These are phyloP conservation scores for Alternaria hordeiaustralica DNA, from an alignment of 2,329 filamentous ascomycete genomes.

Conservation along the genomic window DNA sequence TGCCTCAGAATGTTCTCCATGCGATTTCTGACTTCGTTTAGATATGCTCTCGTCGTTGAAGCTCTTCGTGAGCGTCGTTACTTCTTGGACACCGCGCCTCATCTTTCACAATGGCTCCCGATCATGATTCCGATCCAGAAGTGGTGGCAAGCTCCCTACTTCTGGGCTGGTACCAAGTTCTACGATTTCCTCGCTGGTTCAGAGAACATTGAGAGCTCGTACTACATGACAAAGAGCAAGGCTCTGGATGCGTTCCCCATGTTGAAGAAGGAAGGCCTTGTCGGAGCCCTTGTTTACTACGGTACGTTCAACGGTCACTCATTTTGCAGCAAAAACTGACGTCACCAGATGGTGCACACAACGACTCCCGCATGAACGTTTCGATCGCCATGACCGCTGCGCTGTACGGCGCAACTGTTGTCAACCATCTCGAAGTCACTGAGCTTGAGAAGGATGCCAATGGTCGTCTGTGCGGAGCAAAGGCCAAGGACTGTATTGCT, in stretches of 20 bases:
- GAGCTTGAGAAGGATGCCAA: conserved; percentile 74
- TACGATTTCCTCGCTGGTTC: conserved; percentile 86
- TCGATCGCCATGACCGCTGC: conserved; percentile 87
- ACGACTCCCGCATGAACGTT: conserved; percentile 92
- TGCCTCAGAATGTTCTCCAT: background rate
- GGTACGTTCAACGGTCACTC: conserved; percentile 51
- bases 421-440: conserved; percentile 85
- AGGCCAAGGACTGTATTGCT: conserved; percentile 72
- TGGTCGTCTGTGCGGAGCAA: conserved; percentile 76
- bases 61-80: conserved; percentile 82
- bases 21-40: conserved; percentile 17
- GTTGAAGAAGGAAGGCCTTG: conserved; percentile 78
- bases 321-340: conserved; percentile 27
- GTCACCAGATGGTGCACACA: conserved; percentile 77
- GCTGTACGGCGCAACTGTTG: conserved; percentile 81
- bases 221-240: conserved; percentile 86
- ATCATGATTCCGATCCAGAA: conserved; percentile 83
- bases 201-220: conserved; percentile 87
- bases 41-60: conserved; percentile 76
- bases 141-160: conserved; percentile 85
- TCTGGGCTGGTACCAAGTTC: conserved; percentile 78
- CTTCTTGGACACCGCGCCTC: conserved; percentile 81
- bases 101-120: conserved; percentile 80
- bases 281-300: conserved; percentile 88
- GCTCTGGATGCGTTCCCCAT: conserved; percentile 88